Evolutionary conservation across 1,284 basidiomycete species (phyloP).

Genomic region (Ustilago loliicola): DNA sequence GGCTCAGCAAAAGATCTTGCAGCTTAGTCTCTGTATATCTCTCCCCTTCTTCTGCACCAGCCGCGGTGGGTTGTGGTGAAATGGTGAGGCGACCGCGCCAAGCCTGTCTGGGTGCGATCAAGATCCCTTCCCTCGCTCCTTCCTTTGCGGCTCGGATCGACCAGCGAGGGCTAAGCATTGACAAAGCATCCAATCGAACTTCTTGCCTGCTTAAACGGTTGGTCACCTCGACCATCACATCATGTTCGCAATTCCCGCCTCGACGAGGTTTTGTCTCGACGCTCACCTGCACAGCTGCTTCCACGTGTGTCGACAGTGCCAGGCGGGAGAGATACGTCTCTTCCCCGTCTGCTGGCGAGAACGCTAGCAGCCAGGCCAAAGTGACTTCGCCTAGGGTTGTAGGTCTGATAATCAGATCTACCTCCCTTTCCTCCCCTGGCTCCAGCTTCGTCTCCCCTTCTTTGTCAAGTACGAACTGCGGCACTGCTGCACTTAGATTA

Average conservation of each 20-base stretch:
- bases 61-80: not conserved
- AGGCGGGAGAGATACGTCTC: slow-evolving; percentile 39
- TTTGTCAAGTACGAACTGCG: slow-evolving; percentile 6
- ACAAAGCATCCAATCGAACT: slow-evolving; percentile 24
- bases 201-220: slow-evolving; percentile 17
- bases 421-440: slow-evolving; percentile 40
- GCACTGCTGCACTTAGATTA: slow-evolving; percentile 38
- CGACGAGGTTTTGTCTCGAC: slow-evolving; percentile 22
- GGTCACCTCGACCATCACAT: slow-evolving; percentile 29
- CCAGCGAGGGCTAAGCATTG: slow-evolving; percentile 35
- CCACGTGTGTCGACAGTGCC: slow-evolving; percentile 25
- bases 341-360: slow-evolving; percentile 27
- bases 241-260: slow-evolving; percentile 9
- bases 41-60: not conserved
- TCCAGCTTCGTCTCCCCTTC: slow-evolving; percentile 7
- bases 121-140: not conserved
- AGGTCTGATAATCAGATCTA: slow-evolving; percentile 17
- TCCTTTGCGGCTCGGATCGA: not conserved
- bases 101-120: slow-evolving; percentile 23
- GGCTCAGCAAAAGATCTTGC: slow-evolving; percentile 39
- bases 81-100: slow-evolving; percentile 31
- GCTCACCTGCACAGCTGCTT: slow-evolving; percentile 34
- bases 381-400: slow-evolving; percentile 8
- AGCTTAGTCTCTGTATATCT: slow-evolving; percentile 31
- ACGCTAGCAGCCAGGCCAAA: slow-evolving; percentile 40